phyloP scores from a whole-genome alignment of 495 filamentous ascomycete species.

The Aspergillus bridgeri region DNA sequence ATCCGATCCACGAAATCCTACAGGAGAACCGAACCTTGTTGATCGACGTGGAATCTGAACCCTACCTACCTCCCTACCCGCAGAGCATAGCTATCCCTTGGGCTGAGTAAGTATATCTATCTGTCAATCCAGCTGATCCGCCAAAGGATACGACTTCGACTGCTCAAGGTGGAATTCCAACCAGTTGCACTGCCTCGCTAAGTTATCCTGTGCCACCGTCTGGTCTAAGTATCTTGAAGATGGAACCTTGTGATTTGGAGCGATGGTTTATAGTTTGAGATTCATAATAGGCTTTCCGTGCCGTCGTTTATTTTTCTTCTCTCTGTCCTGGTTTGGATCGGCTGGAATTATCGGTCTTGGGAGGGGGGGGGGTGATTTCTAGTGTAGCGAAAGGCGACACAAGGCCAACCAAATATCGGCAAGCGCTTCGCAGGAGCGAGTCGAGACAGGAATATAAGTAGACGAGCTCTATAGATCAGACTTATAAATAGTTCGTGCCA shows the following conservation, averaged over 20 bases:
- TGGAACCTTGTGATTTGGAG: not conserved
- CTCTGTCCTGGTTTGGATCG: not conserved
- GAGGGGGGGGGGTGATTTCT: too few species aligned
- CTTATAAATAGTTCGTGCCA: not conserved
- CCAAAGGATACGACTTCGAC: not conserved
- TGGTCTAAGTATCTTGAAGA: not conserved
- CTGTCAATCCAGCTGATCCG: not conserved
- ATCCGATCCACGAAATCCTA: not conserved
- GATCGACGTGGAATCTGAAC: not conserved
- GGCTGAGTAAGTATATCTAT: not conserved
- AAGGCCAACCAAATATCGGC: too few species aligned
- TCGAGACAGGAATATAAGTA: not conserved
- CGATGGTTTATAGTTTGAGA: not conserved
- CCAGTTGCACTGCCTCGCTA: slow-evolving; percentile 13
- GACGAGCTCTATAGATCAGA: not conserved
- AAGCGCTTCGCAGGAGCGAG: too few species aligned
- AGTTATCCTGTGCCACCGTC: slow-evolving; percentile 11
- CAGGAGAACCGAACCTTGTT: not conserved
- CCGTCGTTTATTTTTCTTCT: not conserved
- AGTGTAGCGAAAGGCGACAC: too few species aligned
- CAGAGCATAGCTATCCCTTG: not conserved
- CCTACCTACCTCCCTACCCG: not conserved
- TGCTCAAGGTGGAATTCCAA: slow-evolving; percentile 11
- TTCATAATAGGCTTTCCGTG: not conserved
- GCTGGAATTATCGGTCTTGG: not conserved